Base-by-base conservation (phyloP, 164 flowering plant genomes). In the Tetracentron sinense region DNA sequence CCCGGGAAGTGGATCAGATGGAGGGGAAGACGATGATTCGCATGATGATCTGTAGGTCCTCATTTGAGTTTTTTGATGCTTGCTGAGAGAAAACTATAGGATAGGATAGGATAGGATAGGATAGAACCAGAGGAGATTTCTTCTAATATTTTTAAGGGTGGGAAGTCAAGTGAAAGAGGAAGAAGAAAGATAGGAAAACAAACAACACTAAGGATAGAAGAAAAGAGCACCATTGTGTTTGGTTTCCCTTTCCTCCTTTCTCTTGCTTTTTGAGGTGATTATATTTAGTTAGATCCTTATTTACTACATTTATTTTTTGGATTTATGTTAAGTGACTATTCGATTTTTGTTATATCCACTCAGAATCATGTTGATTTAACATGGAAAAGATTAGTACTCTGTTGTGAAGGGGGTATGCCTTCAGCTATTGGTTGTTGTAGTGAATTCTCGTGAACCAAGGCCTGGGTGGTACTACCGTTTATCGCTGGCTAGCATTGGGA, bases 1-100 rank as follows among this genome's bases (percentile, higher is more conserved):
- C 10, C 82, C 91, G 5, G 91, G 88, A 11, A 77, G 67, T 38
- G 83, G 60, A 50, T 29, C 81, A 5, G 67, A 61, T n/a, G n/a
- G n/a, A n/a, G 6, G 87, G 51, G 96, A 83, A 1, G 88, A 83
- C 0, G 82, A 83, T 6, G 81, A 77, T 16, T 71, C 83, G 0
- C 96, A 85, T 56, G 93, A 90, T 38, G 96, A 90, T 60, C 91
- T 90, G 50, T 89, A 72, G 62, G 64, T 29, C n/a, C 1, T 57
- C 26, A 20, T 33, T 33, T 10, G 16, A 22, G 12, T 28, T 54
- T 54, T 7, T 6, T 19, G 20, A 25, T 16, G 50, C 21, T 6
- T 47, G 5, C 22, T 47, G 50, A 15, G 19, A 47, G 5, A 17
- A 21, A 25, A 51, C 10, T 51, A 25, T 20, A 51, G 21, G 28